Percentiles rank a stretch among this genome's conserved stretches.
Evolutionary conservation across 1,284 basidiomycete species (phyloP).

Genomic region (Fomitopsis betulina): DNA sequence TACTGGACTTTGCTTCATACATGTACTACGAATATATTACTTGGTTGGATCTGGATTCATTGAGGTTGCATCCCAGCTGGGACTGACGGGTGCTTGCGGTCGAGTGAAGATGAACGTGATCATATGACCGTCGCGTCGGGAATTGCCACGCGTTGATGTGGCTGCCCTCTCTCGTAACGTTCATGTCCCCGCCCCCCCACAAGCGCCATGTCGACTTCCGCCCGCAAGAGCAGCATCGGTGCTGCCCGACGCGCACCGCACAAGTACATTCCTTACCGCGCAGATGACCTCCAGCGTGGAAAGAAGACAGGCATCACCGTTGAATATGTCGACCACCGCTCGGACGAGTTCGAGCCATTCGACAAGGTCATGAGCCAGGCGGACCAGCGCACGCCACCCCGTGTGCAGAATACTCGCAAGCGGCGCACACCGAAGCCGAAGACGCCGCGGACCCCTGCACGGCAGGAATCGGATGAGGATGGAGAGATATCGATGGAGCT

Average conservation of each 20-base stretch:
- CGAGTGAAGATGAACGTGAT: too few species aligned
- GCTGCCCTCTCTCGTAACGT: background rate
- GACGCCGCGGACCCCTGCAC: conserved; percentile 23
- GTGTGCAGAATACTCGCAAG: conserved; percentile 38
- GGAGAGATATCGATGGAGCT: conserved; percentile 73
- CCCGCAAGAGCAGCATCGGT: conserved; percentile 32
- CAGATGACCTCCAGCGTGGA: conserved; percentile 67
- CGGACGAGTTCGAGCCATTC: conserved; percentile 84
- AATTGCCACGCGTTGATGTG: background rate
- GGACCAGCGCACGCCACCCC: conserved; percentile 59
- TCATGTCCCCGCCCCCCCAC: background rate
- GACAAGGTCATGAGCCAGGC: conserved; percentile 70
- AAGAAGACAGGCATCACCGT: conserved; percentile 74
- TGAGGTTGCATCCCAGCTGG: background rate
- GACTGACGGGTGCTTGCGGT: conserved; percentile 8
- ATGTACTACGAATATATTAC: background rate
- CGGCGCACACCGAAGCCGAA: conserved; percentile 31
- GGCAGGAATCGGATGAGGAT: conserved; percentile 34
- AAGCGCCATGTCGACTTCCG: conserved; percentile 26
- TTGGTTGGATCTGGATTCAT: background rate
- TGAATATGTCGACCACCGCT: conserved; percentile 62
- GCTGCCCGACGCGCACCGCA: conserved; percentile 29
- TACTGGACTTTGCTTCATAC: background rate
- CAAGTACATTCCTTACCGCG: conserved; percentile 70
- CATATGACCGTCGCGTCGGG: conserved; percentile 1